phyloP scores from a whole-genome alignment of 208 protist species.

The Acanthamoeba castellanii region DNA sequence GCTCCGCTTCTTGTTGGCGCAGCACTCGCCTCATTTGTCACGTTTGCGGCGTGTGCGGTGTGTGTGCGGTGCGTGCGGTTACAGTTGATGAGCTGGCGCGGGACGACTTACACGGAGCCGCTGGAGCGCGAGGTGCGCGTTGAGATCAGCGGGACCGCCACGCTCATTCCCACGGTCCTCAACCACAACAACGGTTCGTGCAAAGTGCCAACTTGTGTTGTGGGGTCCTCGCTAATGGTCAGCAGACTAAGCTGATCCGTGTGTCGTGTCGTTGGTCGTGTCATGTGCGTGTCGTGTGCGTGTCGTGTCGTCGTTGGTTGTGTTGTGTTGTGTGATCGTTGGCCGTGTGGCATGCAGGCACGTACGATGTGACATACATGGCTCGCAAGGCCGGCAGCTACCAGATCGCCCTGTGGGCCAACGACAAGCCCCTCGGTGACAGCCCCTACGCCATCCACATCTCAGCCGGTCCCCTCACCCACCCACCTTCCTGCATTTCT shows the following conservation, averaged over 20 bases:
- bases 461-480: background rate
- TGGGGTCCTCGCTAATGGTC: background rate
- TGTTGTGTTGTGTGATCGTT: too few relatives aligned
- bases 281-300: too few relatives aligned
- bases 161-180: conserved; percentile 1
- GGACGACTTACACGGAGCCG: background rate
- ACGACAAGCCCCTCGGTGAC: background rate
- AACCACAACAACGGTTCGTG: background rate
- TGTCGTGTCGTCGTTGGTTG: too few relatives aligned
- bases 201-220: background rate
- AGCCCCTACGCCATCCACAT: background rate
- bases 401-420: background rate
- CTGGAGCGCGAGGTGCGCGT: background rate
- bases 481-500: too few relatives aligned
- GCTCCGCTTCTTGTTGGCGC: background rate
- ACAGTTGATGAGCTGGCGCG: conserved; percentile 9
- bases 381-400: background rate
- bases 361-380: background rate
- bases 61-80: background rate
- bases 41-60: background rate
- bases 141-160: background rate
- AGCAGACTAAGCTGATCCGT: background rate
- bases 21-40: background rate
- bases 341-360: background rate
- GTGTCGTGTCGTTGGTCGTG: background rate